Evolutionary conservation across 2,329 filamentous ascomycete species (phyloP), one percentile per base, ranked within the genome.

Genomic region (Fusarium camptoceras): DNA sequence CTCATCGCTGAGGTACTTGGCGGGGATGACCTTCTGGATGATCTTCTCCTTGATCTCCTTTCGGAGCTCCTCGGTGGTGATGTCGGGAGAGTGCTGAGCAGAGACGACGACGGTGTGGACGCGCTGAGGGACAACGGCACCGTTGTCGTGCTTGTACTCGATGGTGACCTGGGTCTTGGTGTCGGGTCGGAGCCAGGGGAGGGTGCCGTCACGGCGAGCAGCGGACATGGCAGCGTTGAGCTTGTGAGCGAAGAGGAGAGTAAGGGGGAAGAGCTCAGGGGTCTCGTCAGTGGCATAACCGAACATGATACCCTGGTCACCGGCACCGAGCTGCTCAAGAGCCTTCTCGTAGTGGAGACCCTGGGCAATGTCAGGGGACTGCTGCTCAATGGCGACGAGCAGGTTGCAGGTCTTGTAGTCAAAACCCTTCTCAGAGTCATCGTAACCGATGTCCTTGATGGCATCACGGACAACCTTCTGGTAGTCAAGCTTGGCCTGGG

Each of bases 221-320:
- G 91, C 88, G 72, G 90, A 92, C 94, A 99, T 97, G 83, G 94
- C 94, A 80, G 91, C 88, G 87, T 99, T 99, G 77, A 99, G 93
- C 88, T 94, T 94, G 90, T 99, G 96, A 79, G 96, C 92, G 80
- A 98, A 90, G 78, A 95, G 89, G 76, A 98, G 88, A 78, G 95
- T 98, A 79, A 99, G 88, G 75, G 96, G 96, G 81, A 98, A 93
- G 77, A 97, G 89, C 87, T 99, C 96, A 69, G 95, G 94, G 78
- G 96, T 98, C 89, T 99, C 96, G 80, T 99, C 96, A 78, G 96
- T 97, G 83, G 96, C 96, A 89, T 99, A 99, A 78, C 96, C 96
- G 85, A 99, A 99, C 96, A 99, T 99, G 88, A 99, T 98, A 88
- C 96, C 96, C 88, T 99, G 96, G 85, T 99, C 96, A 92, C 96